phyloP scores from a whole-genome alignment of 306 rosid genomes.

The Cucurbita argyrosperma region DNA sequence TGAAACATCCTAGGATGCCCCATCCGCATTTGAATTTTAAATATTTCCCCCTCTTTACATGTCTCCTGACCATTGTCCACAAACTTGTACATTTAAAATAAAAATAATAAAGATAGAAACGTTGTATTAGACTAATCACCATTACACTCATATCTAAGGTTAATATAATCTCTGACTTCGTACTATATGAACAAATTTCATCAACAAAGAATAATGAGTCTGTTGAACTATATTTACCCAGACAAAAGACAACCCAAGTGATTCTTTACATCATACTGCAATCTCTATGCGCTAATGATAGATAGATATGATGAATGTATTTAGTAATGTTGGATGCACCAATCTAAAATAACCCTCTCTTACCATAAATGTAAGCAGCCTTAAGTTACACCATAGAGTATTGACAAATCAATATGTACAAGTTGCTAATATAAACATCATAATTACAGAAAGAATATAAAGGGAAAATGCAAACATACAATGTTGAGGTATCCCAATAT shows the following conservation, averaged over 20 bases:
- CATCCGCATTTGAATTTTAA: no score
- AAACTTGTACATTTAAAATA: no score
- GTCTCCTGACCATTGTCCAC: no score
- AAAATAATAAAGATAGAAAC: no score
- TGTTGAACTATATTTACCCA: neutral
- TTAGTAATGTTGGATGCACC: neutral
- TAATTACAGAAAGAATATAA: conserved; percentile 7
- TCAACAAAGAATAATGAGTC: neutral
- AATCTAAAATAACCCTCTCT: neutral
- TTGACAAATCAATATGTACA: neutral
- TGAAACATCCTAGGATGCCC: no score
- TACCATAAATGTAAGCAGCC: neutral
- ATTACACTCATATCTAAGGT: no score
- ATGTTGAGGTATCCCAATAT: conserved; percentile 45
- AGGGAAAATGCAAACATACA: conserved; percentile 32
- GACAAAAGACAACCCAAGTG: neutral
- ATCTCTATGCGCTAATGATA: neutral
- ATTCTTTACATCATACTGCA: neutral
- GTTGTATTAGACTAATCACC: no score
- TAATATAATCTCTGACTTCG: neutral
- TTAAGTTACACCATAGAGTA: neutral
- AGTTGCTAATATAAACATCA: neutral
- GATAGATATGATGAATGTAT: neutral
- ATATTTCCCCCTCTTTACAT: no score
- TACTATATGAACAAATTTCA: neutral